Percentiles rank a stretch among this genome's conserved stretches.
These are phyloP conservation scores for Aspergillus transmontanensis DNA, from an alignment of 2,329 filamentous ascomycete species.

Conservation along the genomic window DNA sequence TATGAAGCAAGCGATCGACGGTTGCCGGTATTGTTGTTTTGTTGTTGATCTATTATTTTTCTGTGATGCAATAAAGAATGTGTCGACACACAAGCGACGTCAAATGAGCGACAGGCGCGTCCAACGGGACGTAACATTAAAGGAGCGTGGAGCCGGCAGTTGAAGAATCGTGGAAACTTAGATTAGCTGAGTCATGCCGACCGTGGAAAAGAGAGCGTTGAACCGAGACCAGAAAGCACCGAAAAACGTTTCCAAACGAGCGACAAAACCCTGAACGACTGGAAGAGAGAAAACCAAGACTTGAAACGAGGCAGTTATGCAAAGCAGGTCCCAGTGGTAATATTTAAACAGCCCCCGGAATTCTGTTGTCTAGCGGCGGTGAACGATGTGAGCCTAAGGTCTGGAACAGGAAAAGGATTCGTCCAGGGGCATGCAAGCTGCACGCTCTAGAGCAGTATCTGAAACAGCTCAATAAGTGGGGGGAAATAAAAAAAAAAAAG, in stretches of 20 bases:
- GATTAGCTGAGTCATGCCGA: slow-evolving; percentile 20
- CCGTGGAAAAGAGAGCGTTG: slow-evolving; percentile 30
- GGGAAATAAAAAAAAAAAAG: slow-evolving; percentile 9
- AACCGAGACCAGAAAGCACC: slow-evolving; percentile 29
- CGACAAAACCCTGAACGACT: slow-evolving; percentile 32
- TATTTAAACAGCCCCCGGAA: slow-evolving; percentile 25
- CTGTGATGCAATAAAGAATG: slow-evolving; percentile 33
- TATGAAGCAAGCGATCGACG: slow-evolving; percentile 14
- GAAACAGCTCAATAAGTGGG: slow-evolving; percentile 21
- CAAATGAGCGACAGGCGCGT: slow-evolving; percentile 22
- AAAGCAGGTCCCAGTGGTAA: slow-evolving; percentile 15
- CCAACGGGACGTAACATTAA: slow-evolving; percentile 18
- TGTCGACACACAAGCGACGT: slow-evolving; percentile 27
- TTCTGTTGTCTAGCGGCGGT: slow-evolving; percentile 36
- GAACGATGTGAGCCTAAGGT: slow-evolving; percentile 9
- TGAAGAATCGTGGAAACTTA: slow-evolving; percentile 18
- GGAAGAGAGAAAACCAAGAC: slow-evolving; percentile 27
- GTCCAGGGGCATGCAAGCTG: slow-evolving; percentile 30
- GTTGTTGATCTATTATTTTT: slow-evolving; percentile 29
- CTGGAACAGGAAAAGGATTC: slow-evolving; percentile 17
- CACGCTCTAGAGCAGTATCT: slow-evolving; percentile 19
- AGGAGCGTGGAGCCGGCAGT: slow-evolving; percentile 25
- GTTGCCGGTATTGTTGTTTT: slow-evolving; percentile 20
- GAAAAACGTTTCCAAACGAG: slow-evolving; percentile 38
- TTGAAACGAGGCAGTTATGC: slow-evolving; percentile 24